A percentile compares a stretch with the other conserved stretches of the same genome.
phyloP scores from a whole-genome alignment of 2,329 filamentous ascomycete genomes.

The Coniella lustricola region DNA sequence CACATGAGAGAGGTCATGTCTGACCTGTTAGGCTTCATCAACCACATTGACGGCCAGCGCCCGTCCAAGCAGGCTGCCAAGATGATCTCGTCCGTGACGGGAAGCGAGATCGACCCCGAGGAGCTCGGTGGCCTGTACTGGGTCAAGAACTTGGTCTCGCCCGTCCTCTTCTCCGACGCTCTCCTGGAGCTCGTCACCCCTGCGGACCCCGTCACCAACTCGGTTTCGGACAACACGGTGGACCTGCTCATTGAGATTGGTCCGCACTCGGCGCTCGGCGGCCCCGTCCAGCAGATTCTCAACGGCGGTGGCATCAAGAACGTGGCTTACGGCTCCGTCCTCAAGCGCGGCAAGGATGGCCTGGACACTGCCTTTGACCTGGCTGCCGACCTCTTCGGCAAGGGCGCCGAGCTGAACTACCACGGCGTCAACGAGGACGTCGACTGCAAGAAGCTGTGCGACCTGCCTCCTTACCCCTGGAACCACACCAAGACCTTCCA shows the following conservation, averaged over 20 bases:
- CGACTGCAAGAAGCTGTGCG: constrained; percentile 20
- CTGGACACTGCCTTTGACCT: constrained; percentile 11
- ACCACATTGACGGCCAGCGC: constrained; percentile 19
- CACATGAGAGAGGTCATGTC: constrained; percentile 19
- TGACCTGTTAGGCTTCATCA: constrained; percentile 25
- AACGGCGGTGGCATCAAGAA: constrained; percentile 19
- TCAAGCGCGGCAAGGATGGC: constrained; percentile 34
- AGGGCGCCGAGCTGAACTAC: constrained; percentile 5
- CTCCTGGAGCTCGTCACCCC: constrained; percentile 11
- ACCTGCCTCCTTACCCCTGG: constrained; percentile 40
- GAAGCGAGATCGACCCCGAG: constrained; percentile 10
- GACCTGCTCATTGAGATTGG: constrained; percentile 25
- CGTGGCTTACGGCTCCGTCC: constrained; percentile 32
- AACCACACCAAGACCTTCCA: constrained; percentile 31
- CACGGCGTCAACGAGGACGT: constrained; percentile 26
- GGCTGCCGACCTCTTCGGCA: constrained; percentile 9
- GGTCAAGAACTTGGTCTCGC: constrained; percentile 12
- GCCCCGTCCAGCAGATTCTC: constrained; percentile 24
- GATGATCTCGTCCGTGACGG: constrained; percentile 12
- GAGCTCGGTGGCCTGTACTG: constrained; percentile 19
- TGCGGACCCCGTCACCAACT: constrained; percentile 13
- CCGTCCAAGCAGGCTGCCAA: constrained; percentile 6
- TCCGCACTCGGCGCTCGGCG: constrained; percentile 24
- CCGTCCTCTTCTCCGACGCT: constrained; percentile 12
- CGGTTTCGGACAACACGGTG: constrained; percentile 20